Evolutionary conservation across 106 monocot genomes (phyloP), one percentile per base, ranked within the genome.

Genomic region (Ottelia alismoides): DNA sequence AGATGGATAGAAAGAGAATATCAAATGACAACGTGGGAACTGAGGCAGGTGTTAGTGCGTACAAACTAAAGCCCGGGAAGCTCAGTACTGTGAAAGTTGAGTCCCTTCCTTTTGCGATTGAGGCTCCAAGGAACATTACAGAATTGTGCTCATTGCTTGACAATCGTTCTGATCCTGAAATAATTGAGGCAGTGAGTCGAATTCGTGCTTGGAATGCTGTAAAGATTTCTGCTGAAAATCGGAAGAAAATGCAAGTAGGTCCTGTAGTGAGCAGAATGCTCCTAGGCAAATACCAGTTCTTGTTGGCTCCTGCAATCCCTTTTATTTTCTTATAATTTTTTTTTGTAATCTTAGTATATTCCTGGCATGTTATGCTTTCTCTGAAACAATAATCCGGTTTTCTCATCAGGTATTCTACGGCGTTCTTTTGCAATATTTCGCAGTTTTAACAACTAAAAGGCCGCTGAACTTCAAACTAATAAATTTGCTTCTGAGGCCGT

Each of bases 371-470:
- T n/a, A n/a, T n/a, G n/a, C n/a, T n/a, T n/a, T n/a, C n/a, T n/a
- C n/a, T n/a, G n/a, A n/a, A n/a, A n/a, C n/a, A n/a, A n/a, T n/a
- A n/a, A n/a, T n/a, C n/a, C n/a, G n/a, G n/a, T n/a, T n/a, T n/a
- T n/a, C n/a, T n/a, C n/a, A n/a, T n/a, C n/a, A 98, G 98, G 77
- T 79, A 22, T 98, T 98, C 57, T 98, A 98, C 73, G 98, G 85
- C 48, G 70, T 90, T 62, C 70, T 98, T 23, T 40, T 98, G 64
- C 82, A 86, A 67, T 98, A 90, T 75, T 98, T 90, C 75, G 89
- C 90, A 30, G 61, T 73, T 12, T 63, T 76, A 56, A 60, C 82
- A 46, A 71, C 63, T 26, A 76, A 31, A 62, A 77, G 53, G 31
- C 90, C 90, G 28, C 23, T 90, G 28, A 79, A 67, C 44, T 16